Percentiles rank a stretch among this genome's conserved stretches.
Conservation (phyloP, 208 protist species). For the Borovskyia barvae region DNA sequence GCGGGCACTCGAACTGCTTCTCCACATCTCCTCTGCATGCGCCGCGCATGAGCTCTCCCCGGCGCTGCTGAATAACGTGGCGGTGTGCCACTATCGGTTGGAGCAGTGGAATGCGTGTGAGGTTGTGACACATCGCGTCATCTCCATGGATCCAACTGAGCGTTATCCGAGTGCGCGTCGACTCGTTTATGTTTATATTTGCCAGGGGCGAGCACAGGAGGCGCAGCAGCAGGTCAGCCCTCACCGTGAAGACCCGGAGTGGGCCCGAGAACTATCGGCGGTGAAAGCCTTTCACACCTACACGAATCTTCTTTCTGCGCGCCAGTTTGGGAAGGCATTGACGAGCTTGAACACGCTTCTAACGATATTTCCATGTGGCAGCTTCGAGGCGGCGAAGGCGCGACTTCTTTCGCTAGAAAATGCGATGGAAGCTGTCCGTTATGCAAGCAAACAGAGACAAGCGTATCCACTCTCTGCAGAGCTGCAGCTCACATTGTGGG, state of each 20-base stretch:
- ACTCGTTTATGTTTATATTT: slow-evolving; percentile 34
- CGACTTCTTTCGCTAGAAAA: slow-evolving; percentile 43
- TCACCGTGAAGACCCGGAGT: slow-evolving; percentile 23
- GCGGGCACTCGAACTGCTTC: slow-evolving; percentile 9
- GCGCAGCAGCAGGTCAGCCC: slow-evolving; percentile 27
- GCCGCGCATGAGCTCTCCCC: slow-evolving; percentile 17
- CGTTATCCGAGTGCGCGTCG: slow-evolving; percentile 41
- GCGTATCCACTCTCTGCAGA: slow-evolving; percentile 39
- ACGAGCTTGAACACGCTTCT: slow-evolving; percentile 42
- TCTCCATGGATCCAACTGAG: slow-evolving; percentile 28
- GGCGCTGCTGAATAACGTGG: slow-evolving; percentile 48
- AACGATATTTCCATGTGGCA: slow-evolving; percentile 40
- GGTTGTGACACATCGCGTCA: slow-evolving; percentile 32
- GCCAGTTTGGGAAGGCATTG: slow-evolving; percentile 43
- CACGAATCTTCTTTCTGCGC: slow-evolving; percentile 29
- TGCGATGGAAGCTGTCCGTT: slow-evolving; percentile 21
- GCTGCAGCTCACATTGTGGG: slow-evolving; percentile 37
- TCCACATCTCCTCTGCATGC: slow-evolving; percentile 12
- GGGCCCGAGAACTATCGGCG: slow-evolving; percentile 29
- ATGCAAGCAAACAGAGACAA: slow-evolving; percentile 20
- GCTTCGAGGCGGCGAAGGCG: slow-evolving; percentile 51
- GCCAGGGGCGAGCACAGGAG: slow-evolving; percentile 20
- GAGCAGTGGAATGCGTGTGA: slow-evolving; percentile 47
- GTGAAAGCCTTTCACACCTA: slow-evolving; percentile 46
- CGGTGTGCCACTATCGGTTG: slow-evolving; percentile 48